Percentiles rank a stretch among this genome's conserved stretches.
phyloP scores from a whole-genome alignment of 805 yeast genomes.

The Ascoidea tarda region DNA sequence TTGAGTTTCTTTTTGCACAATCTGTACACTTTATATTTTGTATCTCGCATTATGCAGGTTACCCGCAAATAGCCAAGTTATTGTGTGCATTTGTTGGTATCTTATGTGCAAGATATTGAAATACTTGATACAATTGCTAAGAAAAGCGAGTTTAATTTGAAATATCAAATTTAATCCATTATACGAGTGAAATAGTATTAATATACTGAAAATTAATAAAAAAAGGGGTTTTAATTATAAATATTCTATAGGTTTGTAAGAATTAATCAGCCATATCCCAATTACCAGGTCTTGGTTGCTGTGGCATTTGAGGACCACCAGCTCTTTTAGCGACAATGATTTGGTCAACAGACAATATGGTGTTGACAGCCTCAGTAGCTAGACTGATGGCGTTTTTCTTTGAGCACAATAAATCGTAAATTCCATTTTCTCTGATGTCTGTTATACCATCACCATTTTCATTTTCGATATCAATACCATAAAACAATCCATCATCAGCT shows the following conservation, averaged over 20 bases:
- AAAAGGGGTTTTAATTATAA: neutral
- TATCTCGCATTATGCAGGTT: no score
- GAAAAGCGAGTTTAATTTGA: no score
- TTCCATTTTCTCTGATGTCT: constrained; percentile 55
- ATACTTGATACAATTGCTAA: no score
- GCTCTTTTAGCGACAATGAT: constrained; percentile 98
- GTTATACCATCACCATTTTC: constrained; percentile 45
- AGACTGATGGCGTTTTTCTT: constrained; percentile 81
- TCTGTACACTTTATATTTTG: no score
- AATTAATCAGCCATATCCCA: constrained; percentile 86
- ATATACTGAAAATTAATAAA: no score
- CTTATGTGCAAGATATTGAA: no score
- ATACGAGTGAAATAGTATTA: neutral
- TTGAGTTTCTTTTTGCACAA: no score
- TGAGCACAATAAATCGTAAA: constrained; percentile 67
- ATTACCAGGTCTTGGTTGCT: constrained; percentile 78
- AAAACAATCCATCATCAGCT: constrained; percentile 19
- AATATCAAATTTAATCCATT: no score
- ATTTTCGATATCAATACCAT: constrained; percentile 61
- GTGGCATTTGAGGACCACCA: constrained; percentile 91
- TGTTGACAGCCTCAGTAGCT: constrained; percentile 91
- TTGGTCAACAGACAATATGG: constrained; percentile 87
- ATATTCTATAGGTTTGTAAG: neutral
- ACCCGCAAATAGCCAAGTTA: no score
- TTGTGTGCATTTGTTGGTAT: no score